These are phyloP conservation scores for Camellia sinensis DNA, from an alignment of 148 eudicot species.

Conservation along the genomic window DNA sequence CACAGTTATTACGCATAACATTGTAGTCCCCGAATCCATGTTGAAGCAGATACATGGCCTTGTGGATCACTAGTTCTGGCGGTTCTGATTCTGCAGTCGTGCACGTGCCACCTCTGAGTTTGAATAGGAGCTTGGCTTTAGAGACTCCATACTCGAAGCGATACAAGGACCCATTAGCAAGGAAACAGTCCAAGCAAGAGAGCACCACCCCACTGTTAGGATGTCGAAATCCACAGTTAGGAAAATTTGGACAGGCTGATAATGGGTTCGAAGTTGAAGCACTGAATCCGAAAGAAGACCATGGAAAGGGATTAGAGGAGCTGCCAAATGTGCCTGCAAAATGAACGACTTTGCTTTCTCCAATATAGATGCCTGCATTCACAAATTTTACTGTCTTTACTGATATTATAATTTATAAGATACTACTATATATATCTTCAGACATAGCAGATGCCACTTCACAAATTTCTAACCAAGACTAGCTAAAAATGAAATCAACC, in stretches of 20 bases:
- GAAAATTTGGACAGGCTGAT: conserved; percentile 12
- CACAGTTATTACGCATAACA: conserved; percentile 25
- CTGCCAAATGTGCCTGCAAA: conserved; percentile 9
- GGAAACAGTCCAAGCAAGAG: conserved; percentile 34
- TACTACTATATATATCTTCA: too few species aligned
- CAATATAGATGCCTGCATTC: conserved; percentile 31
- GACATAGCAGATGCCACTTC: too few species aligned
- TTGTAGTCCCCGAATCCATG: conserved; percentile 25
- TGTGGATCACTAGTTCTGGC: conserved; percentile 18
- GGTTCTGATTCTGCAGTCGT: conserved; percentile 31
- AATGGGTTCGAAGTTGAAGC: conserved; percentile 8
- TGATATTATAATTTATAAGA: too few species aligned
- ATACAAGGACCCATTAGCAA: conserved; percentile 16
- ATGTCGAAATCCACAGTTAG: conserved; percentile 19
- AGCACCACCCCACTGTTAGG: conserved; percentile 24
- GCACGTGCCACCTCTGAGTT: conserved; percentile 33
- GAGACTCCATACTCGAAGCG: conserved; percentile 24
- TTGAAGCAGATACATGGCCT: conserved; percentile 23
- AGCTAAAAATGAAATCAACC: too few species aligned
- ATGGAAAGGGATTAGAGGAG: background rate
- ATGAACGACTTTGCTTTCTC: conserved; percentile 26
- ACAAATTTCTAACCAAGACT: too few species aligned
- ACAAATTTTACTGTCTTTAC: too few species aligned
- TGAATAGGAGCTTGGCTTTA: conserved; percentile 5
- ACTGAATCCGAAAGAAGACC: background rate